phyloP scores from a whole-genome alignment of 2,329 filamentous ascomycete genomes.

The Fulvia fulva region DNA sequence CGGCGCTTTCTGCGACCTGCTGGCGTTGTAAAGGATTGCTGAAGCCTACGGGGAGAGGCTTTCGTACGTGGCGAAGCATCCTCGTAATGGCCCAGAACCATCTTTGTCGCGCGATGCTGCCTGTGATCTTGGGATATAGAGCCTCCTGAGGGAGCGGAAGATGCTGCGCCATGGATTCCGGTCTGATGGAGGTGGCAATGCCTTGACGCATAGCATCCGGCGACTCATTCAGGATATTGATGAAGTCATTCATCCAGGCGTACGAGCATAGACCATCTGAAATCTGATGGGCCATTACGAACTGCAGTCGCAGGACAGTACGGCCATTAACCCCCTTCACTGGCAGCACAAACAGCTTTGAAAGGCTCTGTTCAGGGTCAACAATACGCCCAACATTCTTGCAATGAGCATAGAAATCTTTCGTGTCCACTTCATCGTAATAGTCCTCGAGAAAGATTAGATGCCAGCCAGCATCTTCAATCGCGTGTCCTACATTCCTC shows the following conservation, averaged over 20 bases:
- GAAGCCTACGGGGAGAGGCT: conserved; percentile 39
- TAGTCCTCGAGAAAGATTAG: conserved; percentile 40
- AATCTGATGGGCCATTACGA: conserved; percentile 44
- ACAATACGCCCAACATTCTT: conserved; percentile 41
- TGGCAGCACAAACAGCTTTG: conserved; percentile 41
- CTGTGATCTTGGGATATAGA: conserved; percentile 40
- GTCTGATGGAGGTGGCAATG: conserved; percentile 20
- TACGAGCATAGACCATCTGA: conserved; percentile 41
- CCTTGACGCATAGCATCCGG: conserved; percentile 20
- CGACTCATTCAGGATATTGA: conserved; percentile 35
- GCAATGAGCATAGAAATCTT: conserved; percentile 41
- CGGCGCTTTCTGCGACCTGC: conserved; percentile 7
- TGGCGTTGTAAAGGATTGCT: conserved; percentile 39
- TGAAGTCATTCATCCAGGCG: conserved; percentile 42
- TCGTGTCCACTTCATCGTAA: conserved; percentile 32
- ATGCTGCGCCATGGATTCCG: conserved; percentile 24
- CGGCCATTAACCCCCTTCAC: conserved; percentile 26
- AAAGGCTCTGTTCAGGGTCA: conserved; percentile 35
- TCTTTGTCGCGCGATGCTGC: conserved; percentile 38
- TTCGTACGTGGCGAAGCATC: conserved; percentile 42
- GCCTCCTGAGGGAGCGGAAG: conserved; percentile 47
- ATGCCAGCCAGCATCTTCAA: conserved; percentile 29
- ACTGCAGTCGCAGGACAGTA: conserved; percentile 33
- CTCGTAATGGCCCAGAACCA: conserved; percentile 48
- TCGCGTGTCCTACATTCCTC: conserved; percentile 27